A percentile compares a stretch with the other conserved stretches of the same genome.
Conservation (phyloP, 345 rosid genomes). For the Heritiera fomes region DNA sequence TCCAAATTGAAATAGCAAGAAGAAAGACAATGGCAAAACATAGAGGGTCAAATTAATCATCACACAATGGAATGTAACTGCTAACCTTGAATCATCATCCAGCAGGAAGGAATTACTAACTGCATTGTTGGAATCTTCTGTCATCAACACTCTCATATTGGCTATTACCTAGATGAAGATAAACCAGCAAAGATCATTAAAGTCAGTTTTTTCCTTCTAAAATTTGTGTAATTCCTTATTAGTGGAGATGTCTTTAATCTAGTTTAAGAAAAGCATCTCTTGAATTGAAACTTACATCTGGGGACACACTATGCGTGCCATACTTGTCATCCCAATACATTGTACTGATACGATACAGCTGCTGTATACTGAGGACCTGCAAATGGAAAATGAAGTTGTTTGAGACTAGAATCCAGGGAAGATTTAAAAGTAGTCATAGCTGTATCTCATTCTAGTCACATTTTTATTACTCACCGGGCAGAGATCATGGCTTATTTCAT, state of each 20-base stretch:
- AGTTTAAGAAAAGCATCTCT: slow-evolving; percentile 23
- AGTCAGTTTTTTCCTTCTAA: background rate
- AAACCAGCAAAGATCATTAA: background rate
- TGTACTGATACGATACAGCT: slow-evolving; percentile 82
- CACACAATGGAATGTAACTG: background rate
- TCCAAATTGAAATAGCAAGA: background rate
- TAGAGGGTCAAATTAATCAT: too few relatives aligned
- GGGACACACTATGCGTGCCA: slow-evolving; percentile 83
- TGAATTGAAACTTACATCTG: slow-evolving; percentile 64
- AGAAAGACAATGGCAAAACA: background rate
- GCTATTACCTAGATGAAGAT: slow-evolving; percentile 62
- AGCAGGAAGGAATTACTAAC: slow-evolving; percentile 90
- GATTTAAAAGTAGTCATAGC: background rate
- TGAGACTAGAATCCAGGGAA: slow-evolving; percentile 6
- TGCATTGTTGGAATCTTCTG: slow-evolving; percentile 94
- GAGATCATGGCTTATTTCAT: slow-evolving; percentile 89
- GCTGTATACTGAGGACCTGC: slow-evolving; percentile 90
- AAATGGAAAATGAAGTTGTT: slow-evolving; percentile 1
- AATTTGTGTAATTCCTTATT: slow-evolving; percentile 16
- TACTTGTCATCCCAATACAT: slow-evolving; percentile 99
- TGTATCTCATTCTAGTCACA: background rate
- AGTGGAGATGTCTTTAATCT: slow-evolving; percentile 12
- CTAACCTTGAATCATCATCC: slow-evolving; percentile 90
- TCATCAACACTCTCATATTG: slow-evolving; percentile 89
- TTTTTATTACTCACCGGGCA: slow-evolving; percentile 68